phyloP scores from a whole-genome alignment of 2,329 filamentous ascomycete genomes.

The Colletotrichum noveboracense region DNA sequence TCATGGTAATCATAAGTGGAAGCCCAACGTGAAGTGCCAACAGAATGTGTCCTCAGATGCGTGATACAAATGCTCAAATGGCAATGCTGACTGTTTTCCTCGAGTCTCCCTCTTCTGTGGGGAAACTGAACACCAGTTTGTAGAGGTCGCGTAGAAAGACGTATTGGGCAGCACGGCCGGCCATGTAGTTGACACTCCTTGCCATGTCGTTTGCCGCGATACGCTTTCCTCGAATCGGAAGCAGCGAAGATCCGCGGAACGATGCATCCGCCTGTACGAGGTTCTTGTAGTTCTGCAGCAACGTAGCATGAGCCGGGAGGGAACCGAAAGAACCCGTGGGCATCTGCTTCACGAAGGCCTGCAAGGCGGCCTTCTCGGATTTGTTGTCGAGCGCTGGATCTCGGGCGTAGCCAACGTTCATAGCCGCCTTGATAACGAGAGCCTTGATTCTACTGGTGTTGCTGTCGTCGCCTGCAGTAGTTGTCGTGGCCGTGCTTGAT shows the following conservation, averaged over 20 bases:
- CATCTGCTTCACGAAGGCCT: conserved; percentile 77
- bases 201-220: conserved; percentile 78
- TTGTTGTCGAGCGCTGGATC: conserved; percentile 50
- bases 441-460: conserved; percentile 80
- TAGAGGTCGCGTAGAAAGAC: conserved; percentile 83
- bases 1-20: not conserved
- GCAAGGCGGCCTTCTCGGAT: conserved; percentile 60
- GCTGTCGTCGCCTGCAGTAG: conserved; percentile 72
- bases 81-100: conserved; percentile 69
- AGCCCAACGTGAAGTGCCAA: not conserved
- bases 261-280: conserved; percentile 76
- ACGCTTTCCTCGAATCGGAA: conserved; percentile 63
- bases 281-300: conserved; percentile 82
- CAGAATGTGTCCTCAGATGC: not conserved
- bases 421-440: conserved; percentile 82
- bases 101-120: conserved; percentile 76
- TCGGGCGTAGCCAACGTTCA: conserved; percentile 81
- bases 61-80: conserved; percentile 41
- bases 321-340: conserved; percentile 81
- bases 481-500: conserved; percentile 75
- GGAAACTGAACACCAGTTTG: conserved; percentile 83
- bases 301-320: conserved; percentile 69
- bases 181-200: conserved; percentile 79
- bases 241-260: conserved; percentile 59
- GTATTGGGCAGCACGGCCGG: conserved; percentile 72